A percentile compares a stretch with the other conserved stretches of the same genome.
Evolutionary conservation across 1,284 basidiomycete genomes (phyloP).

Genomic region (Puccinia novopanici): DNA sequence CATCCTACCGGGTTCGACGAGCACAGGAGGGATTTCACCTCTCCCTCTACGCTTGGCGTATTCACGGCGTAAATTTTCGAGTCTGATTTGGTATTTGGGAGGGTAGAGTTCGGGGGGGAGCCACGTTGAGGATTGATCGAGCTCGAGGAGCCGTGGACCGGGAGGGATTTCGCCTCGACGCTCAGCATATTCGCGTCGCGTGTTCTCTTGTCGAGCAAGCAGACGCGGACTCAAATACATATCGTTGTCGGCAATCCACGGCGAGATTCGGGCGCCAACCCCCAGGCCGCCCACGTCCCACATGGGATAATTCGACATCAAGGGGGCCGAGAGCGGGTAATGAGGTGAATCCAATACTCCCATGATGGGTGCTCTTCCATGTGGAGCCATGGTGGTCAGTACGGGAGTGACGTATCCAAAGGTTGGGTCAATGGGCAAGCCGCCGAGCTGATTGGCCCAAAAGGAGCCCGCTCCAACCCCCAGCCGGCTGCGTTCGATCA

Average conservation of each 20-base stretch:
- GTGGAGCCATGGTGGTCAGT: not conserved
- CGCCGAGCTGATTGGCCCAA: slow-evolving; percentile 38
- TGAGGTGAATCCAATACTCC: slow-evolving; percentile 40
- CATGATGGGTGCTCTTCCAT: slow-evolving; percentile 26
- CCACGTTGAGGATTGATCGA: not conserved
- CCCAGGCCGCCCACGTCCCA: slow-evolving; percentile 48
- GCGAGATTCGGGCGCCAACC: slow-evolving; percentile 42
- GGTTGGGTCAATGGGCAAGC: slow-evolving; percentile 29
- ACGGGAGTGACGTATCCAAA: slow-evolving; percentile 39
- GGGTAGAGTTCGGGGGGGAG: not conserved
- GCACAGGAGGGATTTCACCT: slow-evolving; percentile 43
- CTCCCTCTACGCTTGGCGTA: slow-evolving; percentile 40
- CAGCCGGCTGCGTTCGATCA: slow-evolving; percentile 30
- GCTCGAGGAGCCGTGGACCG: slow-evolving; percentile 26
- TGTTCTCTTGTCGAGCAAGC: slow-evolving; percentile 27
- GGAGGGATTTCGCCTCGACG: slow-evolving; percentile 46
- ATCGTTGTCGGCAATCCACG: slow-evolving; percentile 12
- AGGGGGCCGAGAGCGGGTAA: slow-evolving; percentile 20
- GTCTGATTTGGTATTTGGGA: slow-evolving; percentile 26
- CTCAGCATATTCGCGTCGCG: slow-evolving; percentile 39
- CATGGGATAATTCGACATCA: slow-evolving; percentile 44
- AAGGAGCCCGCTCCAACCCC: slow-evolving; percentile 44
- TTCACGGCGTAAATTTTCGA: slow-evolving; percentile 36
- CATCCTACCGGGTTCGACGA: slow-evolving; percentile 16
- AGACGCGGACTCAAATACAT: slow-evolving; percentile 19